Percentiles rank a stretch among this genome's conserved stretches.
These are phyloP conservation scores for Globisporangium emineosum DNA, from an alignment of 352 stramenopile genomes.

Conservation along the genomic window DNA sequence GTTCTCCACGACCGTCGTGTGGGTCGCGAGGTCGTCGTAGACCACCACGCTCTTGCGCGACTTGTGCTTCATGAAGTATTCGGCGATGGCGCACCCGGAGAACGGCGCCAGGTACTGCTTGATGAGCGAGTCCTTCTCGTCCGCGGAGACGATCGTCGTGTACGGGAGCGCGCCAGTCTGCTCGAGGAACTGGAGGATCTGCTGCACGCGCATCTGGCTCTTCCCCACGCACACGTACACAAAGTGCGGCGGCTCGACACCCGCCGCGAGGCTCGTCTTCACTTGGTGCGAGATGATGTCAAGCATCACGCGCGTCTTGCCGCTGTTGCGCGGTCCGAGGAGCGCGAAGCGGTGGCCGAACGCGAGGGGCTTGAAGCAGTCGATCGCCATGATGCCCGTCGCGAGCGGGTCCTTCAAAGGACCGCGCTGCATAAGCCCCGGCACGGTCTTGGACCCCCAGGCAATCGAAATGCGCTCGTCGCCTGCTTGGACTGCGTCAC, in stretches of 20 bases:
- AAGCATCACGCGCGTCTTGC: conserved; percentile 68
- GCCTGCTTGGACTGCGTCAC: neutral
- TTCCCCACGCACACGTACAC: conserved; percentile 80
- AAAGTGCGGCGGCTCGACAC: conserved; percentile 53
- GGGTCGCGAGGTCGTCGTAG: conserved; percentile 76
- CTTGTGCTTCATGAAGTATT: conserved; percentile 60
- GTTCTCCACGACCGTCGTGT: conserved; percentile 69
- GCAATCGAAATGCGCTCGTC: conserved; percentile 35
- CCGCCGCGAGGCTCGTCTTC: conserved; percentile 19
- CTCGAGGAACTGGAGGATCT: conserved; percentile 58
- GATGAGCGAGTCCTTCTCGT: conserved; percentile 65
- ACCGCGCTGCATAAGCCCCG: conserved; percentile 53
- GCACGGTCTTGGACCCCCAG: conserved; percentile 61
- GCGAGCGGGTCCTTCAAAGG: conserved; percentile 50
- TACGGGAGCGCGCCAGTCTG: conserved; percentile 38
- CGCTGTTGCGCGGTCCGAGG: conserved; percentile 59
- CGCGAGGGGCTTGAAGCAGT: conserved; percentile 76
- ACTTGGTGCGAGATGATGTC: conserved; percentile 70
- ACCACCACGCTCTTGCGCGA: conserved; percentile 61
- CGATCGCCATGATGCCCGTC: conserved; percentile 66
- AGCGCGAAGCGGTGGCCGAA: conserved; percentile 67
- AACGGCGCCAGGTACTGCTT: conserved; percentile 84
- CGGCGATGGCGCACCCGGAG: conserved; percentile 64
- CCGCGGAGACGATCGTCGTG: conserved; percentile 67
- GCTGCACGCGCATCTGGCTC: conserved; percentile 46